Evolutionary conservation across 192 early-diverging fungal species (phyloP), one percentile per base, ranked within the genome.

Genomic region (Coemansia sp.): DNA sequence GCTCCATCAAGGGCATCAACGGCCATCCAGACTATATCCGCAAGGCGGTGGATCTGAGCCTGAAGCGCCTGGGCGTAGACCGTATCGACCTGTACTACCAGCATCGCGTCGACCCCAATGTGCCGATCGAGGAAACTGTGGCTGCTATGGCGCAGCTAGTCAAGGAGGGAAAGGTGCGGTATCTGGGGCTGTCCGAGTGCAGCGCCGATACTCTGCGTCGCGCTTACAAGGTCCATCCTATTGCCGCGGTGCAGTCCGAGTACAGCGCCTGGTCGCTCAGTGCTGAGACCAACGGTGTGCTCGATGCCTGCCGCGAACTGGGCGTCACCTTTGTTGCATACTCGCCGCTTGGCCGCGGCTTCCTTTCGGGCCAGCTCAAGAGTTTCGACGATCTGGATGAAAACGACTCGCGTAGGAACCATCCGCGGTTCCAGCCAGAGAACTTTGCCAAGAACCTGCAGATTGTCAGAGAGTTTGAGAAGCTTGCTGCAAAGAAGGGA

Each of bases 291-390:
- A 82, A 88, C 48, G 89, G 86, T 1, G 60, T 91, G 25, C 81
- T 91, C 20, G 80, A 85, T 32, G 71, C 86, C 16, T 91, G 89
- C 67, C 83, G 87, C 52, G 87, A 90, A 60, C 81, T 91, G 2
- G 87, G 88, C 42, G 77, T 93, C 35, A 87, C 82, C 16, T 64
- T 90, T 10, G 74, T 94, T 20, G 88, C 93, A 1, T 87, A 90
- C 55, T 87, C 88, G 7, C 89, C 89, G 2, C 62, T 92, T 2
- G 90, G 88, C 2, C 82, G 86, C 47, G 91, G 91, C 6, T 84
- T 90, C 36, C 62, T 91, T 50, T 85, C 86, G 0, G 87, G 89
- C n/a, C 68, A 77, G 13, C 83, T 86, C 64, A 73, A 71, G 55
- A 72, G 64, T 16, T 56, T 65, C 35, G 83, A 85, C 7, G 85